Percentiles rank a stretch among this genome's conserved stretches.
These are phyloP conservation scores for Irpex sp. DNA, from an alignment of 1,284 basidiomycete genomes.

Conservation along the genomic window DNA sequence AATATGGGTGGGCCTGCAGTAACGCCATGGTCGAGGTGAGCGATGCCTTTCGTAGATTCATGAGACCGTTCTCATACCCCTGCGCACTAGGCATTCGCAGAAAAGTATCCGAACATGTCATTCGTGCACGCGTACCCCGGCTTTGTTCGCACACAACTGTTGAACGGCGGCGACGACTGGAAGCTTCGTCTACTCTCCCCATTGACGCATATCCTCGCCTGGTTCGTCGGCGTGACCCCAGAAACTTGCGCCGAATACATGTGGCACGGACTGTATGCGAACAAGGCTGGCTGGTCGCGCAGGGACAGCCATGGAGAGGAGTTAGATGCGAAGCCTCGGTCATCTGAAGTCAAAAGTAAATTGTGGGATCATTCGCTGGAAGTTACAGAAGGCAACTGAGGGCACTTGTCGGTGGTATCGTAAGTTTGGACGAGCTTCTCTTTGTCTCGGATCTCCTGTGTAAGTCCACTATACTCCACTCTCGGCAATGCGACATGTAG, in stretches of 20 bases:
- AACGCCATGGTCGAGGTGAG: conserved; percentile 33
- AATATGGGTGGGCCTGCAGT: conserved; percentile 14
- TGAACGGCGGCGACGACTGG: conserved; percentile 11
- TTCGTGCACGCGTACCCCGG: conserved; percentile 29
- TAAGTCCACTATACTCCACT: background rate
- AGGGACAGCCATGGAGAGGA: conserved; percentile 36
- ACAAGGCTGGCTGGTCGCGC: conserved; percentile 29
- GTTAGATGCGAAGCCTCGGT: conserved; percentile 33
- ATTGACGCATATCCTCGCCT: conserved; percentile 29
- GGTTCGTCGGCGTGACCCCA: conserved; percentile 16
- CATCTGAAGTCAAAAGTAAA: conserved; percentile 34
- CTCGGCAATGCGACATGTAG: background rate
- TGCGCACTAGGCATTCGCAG: conserved; percentile 22
- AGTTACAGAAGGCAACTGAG: conserved; percentile 16
- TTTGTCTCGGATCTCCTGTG: background rate
- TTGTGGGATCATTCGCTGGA: conserved; percentile 47
- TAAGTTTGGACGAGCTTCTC: background rate
- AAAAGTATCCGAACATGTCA: conserved; percentile 27
- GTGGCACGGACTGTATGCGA: conserved; percentile 35
- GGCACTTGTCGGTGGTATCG: background rate
- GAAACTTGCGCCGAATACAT: conserved; percentile 41
- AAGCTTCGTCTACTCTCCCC: conserved; percentile 20
- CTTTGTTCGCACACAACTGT: background rate
- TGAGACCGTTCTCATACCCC: background rate
- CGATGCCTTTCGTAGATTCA: background rate